Conservation (phyloP, 2,329 filamentous ascomycete species). For the Chaetothyriales sp. region DNA sequence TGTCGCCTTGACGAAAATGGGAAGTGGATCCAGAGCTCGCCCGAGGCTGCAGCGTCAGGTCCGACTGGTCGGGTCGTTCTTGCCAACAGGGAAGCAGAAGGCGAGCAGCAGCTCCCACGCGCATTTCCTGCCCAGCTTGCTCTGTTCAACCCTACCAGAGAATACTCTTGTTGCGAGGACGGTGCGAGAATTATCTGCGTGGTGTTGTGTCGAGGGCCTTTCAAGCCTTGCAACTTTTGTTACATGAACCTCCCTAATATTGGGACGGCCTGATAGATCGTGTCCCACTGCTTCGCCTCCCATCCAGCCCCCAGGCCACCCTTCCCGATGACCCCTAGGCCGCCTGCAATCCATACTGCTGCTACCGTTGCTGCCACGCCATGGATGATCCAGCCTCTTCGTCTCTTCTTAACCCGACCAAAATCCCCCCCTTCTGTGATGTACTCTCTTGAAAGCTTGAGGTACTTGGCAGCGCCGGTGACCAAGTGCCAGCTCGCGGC, state of each 20-base stretch:
- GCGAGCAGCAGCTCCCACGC: no score
- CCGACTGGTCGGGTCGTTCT: no score
- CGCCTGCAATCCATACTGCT: constrained; percentile 65
- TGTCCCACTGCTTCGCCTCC: constrained; percentile 67
- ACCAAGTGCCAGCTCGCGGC: constrained; percentile 62
- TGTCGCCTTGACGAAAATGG: no score
- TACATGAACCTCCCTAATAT: constrained; percentile 39
- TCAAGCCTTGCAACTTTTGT: constrained; percentile 1
- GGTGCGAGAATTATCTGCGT: no score
- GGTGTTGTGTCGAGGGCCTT: no score
- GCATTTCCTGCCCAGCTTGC: no score
- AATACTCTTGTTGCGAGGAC: no score
- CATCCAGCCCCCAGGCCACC: constrained; percentile 58
- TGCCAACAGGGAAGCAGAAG: no score
- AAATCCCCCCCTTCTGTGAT: constrained; percentile 30
- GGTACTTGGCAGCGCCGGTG: constrained; percentile 75
- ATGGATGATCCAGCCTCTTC: constrained; percentile 59
- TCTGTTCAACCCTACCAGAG: no score
- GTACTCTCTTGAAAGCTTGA: constrained; percentile 47
- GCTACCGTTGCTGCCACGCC: constrained; percentile 43
- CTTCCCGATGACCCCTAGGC: constrained; percentile 60
- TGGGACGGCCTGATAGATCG: constrained; percentile 49
- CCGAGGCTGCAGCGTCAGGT: no score
- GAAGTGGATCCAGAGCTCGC: no score
- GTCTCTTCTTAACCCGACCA: constrained; percentile 35